These are phyloP conservation scores for Akanthomyces muscarius DNA, from an alignment of 2,329 filamentous ascomycete genomes.

Conservation along the genomic window DNA sequence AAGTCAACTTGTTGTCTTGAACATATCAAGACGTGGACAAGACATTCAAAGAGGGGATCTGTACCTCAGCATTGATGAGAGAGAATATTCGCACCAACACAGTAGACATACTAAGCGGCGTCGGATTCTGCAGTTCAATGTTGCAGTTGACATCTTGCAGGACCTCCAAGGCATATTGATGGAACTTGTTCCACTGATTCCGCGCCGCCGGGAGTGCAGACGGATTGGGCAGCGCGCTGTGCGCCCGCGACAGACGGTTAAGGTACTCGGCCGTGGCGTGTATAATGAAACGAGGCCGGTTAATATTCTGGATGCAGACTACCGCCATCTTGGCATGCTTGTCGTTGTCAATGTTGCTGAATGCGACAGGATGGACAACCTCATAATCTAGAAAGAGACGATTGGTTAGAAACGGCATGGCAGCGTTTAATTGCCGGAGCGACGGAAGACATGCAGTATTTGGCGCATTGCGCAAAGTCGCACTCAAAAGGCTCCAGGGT, in stretches of 20 bases:
- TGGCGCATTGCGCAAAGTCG: constrained; percentile 9
- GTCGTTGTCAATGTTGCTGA: neutral
- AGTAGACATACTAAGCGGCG: neutral
- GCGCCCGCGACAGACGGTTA: neutral
- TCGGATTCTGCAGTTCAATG: neutral
- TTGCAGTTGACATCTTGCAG: neutral
- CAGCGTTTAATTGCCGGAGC: neutral
- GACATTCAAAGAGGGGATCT: neutral
- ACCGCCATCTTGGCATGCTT: neutral
- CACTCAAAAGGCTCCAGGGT: constrained; percentile 7
- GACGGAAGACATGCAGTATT: neutral
- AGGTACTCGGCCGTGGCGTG: constrained; percentile 6
- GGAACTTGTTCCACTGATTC: neutral
- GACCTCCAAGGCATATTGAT: constrained; percentile 6
- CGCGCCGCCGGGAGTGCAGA: neutral
- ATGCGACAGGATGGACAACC: neutral
- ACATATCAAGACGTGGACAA: neutral
- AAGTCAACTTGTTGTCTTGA: neutral
- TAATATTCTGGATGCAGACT: neutral
- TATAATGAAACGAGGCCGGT: constrained; percentile 10
- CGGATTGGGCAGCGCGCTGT: neutral
- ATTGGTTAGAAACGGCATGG: neutral
- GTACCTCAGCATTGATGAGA: constrained; percentile 8
- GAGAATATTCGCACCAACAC: constrained; percentile 9
- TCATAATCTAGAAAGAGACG: neutral